Evolutionary conservation across 129 eudicot genomes (phyloP), one percentile per base, ranked within the genome.

Genomic region (Centaurea solstitialis): DNA sequence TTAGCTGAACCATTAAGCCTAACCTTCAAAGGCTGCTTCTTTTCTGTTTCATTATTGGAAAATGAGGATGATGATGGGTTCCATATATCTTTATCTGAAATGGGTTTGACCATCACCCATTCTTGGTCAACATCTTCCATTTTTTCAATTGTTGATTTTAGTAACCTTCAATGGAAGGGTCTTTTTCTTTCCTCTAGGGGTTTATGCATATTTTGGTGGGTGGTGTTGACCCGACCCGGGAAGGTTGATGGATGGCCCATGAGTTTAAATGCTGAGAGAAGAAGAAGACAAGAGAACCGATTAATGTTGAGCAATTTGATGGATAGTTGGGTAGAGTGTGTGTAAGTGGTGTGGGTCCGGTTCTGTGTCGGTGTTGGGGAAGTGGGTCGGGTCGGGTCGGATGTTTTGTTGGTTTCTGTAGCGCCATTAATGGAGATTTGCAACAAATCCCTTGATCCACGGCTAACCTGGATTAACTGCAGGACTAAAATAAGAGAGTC

Each of bases 1-100:
- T 85, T 87, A 15, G 98, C 98, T 39, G 87, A 82, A 22, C 47
- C 93, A 74, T 82, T 80, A 30, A 90, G 91, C 57, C 79, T 80
- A 38, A 94, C 81, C 77, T 94, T 89, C 72, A 94, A 77, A 38
- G 24, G 68, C 38, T 72, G 68, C 38, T 72, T 82, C 67, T 61
- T 77, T 23, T 71, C 78, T 26, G 77, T 41, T 82, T 61, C 78
- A 70, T 61, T 61, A 70, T 61, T 61, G 37, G 41, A 18, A 9
- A 50, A 70, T 13, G 82, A 79, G 6, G 84, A 62, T 13, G 82
- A 79, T 3, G 84, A 62, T 30, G 82, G 82, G 24, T 77, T 83
- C 86, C 86, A 83, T 64, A 83, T 18, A 83, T 83, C 86, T 83
- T 83, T 83, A 20, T 83, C 86, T 40, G 71, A 71, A 76, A 77